These are phyloP conservation scores for Zoysia japonica DNA, from an alignment of 176 grass and related monocot species.

Conservation along the genomic window DNA sequence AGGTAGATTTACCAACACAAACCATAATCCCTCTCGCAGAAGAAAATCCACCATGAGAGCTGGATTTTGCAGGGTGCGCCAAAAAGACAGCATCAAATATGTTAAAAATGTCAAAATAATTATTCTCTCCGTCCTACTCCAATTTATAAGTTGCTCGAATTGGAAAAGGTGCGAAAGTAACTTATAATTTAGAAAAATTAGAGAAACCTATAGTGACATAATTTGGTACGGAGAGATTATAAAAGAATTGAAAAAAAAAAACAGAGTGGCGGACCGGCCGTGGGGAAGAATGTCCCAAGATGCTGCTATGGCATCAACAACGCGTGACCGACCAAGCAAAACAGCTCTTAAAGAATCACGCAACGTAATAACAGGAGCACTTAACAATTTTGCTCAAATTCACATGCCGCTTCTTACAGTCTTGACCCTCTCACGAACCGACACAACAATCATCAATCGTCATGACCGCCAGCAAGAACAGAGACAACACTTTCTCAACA, in stretches of 20 bases:
- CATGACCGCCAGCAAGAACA: not conserved
- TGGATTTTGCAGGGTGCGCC: too few species aligned
- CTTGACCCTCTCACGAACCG: not conserved
- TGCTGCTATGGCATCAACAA: not conserved
- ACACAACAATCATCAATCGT: not conserved
- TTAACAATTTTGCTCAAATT: slow-evolving; percentile 7
- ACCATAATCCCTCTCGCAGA: not conserved
- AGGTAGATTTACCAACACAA: not conserved
- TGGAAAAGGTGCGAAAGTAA: too few species aligned
- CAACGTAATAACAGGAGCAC: not conserved
- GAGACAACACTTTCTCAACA: too few species aligned
- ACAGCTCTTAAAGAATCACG: not conserved
- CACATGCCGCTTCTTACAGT: not conserved
- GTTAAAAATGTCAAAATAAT: too few species aligned
- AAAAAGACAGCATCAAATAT: too few species aligned
- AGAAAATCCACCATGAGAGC: too few species aligned
- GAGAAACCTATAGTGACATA: too few species aligned
- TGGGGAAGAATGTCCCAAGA: not conserved
- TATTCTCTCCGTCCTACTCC: too few species aligned
- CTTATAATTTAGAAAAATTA: too few species aligned
- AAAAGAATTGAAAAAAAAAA: not conserved
- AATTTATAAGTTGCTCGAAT: too few species aligned
- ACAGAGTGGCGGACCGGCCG: not conserved
- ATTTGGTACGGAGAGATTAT: too few species aligned
- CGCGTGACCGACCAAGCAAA: not conserved